These are phyloP conservation scores for Claviceps africana DNA, from an alignment of 2,329 filamentous ascomycete species.

Conservation along the genomic window DNA sequence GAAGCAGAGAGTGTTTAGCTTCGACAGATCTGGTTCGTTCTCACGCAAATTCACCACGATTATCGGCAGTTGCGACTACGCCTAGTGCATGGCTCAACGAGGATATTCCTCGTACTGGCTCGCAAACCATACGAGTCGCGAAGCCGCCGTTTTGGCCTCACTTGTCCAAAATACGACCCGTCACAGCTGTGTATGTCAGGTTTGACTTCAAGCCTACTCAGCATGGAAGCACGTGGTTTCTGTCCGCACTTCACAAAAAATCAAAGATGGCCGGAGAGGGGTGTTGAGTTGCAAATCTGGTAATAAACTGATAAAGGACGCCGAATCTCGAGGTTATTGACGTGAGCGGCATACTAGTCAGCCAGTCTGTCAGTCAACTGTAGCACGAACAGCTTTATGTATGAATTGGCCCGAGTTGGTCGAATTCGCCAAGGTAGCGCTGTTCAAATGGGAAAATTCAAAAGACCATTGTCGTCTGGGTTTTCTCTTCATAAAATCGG, in stretches of 20 bases:
- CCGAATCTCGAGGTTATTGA: not conserved
- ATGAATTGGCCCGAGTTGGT: not conserved
- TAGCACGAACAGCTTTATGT: not conserved
- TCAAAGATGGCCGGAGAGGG: not conserved
- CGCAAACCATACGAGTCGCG: not conserved
- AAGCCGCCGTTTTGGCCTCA: not conserved
- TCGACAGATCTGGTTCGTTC: too few relatives aligned
- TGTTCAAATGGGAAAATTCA: not conserved
- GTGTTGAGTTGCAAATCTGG: not conserved
- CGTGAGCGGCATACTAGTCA: not conserved
- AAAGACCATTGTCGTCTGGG: not conserved
- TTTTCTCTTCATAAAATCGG: not conserved
- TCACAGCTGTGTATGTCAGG: not conserved
- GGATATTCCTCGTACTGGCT: not conserved
- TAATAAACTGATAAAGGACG: too few relatives aligned
- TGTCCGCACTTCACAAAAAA: not conserved
- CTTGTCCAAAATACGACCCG: not conserved
- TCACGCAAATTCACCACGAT: not conserved
- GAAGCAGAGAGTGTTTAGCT: too few relatives aligned
- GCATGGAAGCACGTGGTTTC: not conserved
- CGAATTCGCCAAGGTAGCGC: not conserved
- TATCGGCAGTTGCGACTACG: not conserved
- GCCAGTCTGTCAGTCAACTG: not conserved
- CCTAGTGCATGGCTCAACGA: not conserved
- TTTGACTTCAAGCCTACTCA: not conserved